Evolutionary conservation across 139 green algal genomes (phyloP).

Genomic region (Monoraphidium neglectum): DNA sequence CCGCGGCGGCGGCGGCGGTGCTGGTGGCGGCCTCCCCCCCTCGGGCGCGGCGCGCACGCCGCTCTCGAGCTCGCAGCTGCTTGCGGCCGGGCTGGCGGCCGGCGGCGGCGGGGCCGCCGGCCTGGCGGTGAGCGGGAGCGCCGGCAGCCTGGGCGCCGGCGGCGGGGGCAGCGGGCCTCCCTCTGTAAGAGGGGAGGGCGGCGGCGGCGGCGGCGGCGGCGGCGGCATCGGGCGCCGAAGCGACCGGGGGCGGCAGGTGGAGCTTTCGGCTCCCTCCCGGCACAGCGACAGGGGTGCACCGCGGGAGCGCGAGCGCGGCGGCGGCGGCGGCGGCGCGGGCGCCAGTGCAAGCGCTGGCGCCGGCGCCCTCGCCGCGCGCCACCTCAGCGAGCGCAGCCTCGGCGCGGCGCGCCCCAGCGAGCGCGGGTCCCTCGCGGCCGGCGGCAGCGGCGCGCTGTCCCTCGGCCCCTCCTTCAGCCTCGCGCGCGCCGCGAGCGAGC

Average conservation of each 20-base stretch:
- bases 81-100: not conserved
- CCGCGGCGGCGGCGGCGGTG: not conserved
- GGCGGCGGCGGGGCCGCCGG: conserved; percentile 4
- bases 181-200: not conserved
- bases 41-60: not conserved
- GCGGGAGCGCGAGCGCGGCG: not conserved
- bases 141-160: conserved; percentile 6
- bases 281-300: conserved; percentile 4
- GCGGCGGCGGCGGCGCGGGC: not conserved
- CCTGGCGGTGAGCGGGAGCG: not conserved
- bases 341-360: not conserved
- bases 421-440: not conserved
- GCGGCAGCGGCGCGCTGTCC: conserved; percentile 6
- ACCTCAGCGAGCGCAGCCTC: conserved; percentile 10
- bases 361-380: not conserved
- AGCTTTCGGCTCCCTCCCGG: not conserved
- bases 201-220: not conserved
- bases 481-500: no score
- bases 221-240: not conserved
- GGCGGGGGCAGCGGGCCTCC: not conserved
- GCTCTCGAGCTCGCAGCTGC: not conserved
- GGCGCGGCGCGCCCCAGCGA: not conserved
- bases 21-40: not conserved
- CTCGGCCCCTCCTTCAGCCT: not conserved
- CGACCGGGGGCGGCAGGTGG: conserved; percentile 1